Evolutionary conservation across 805 yeast genomes (phyloP), one percentile per base, ranked within the genome.

Genomic region (Candida montana): DNA sequence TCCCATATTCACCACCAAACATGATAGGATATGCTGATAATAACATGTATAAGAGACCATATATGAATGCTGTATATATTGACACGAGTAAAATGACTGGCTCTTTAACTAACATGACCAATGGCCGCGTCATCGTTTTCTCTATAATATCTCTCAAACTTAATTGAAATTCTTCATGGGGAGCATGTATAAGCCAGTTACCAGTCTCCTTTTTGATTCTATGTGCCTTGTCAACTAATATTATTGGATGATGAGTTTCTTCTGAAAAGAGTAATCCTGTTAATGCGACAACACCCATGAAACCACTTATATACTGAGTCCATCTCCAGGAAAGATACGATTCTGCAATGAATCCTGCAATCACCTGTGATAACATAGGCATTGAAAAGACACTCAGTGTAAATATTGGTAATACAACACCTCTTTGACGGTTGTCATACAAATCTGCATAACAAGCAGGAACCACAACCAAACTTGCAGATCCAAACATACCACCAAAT

Each of bases 381-480:
- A 95, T 91, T 30, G 72, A 68, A 50, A 85, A 83, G 27, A 87
- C 86, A 36, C 81, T 77, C 65, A 84, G 71, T 1, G 87, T 69
- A 53, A 88, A 89, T n/a, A 82, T 47, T 7, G 81, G 68, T 51
- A 87, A 69, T 23, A 95, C 95, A 38, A 71, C 73, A 50, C 96
- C 96, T 63, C 96, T 76, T 20, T 68, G 55, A 28, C 60, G 59
- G 45, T 78, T 77, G 49, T 75, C 76, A 57, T 78, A 87, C 71
- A 87, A 71, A 61, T 90, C 96, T 9, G 95, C 83, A 68, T 87
- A 81, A 0, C 83, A 74, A 35, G 95, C 96, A 19, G 95, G 95
- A 8, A 81, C 89, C 31, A 86, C 87, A 19, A 85, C 91, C 54
- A 89, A 62, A 2, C 95, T 87, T 24, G 95, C 88, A 16, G 95